A percentile compares a stretch with the other conserved stretches of the same genome.
These are phyloP conservation scores for Leccinum broughii DNA, from an alignment of 768 basidiomycete species.

Conservation along the genomic window DNA sequence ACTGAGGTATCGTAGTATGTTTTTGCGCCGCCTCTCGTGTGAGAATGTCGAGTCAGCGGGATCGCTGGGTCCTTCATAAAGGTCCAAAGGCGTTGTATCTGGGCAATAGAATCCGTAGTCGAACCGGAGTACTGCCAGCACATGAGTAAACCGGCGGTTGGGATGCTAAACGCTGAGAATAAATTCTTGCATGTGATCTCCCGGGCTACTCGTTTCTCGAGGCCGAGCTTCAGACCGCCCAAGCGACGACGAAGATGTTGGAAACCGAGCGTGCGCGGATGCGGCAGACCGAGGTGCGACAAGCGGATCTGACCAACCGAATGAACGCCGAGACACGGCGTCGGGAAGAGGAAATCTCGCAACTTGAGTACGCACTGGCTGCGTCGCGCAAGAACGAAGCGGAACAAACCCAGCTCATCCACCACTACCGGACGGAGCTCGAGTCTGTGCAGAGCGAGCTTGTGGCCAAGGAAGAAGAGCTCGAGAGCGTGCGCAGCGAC, in stretches of 20 bases:
- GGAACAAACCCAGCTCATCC: constrained; percentile 64
- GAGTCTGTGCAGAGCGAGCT: constrained; percentile 69
- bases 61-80: too few relatives aligned
- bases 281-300: constrained; percentile 55
- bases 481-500: constrained; percentile 49
- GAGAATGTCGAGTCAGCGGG: too few relatives aligned
- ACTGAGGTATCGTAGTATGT: too few relatives aligned
- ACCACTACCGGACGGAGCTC: constrained; percentile 65
- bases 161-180: too few relatives aligned
- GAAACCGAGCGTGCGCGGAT: constrained; percentile 65
- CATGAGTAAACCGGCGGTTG: too few relatives aligned
- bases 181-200: too few relatives aligned
- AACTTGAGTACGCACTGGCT: constrained; percentile 53
- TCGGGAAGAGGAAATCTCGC: constrained; percentile 54
- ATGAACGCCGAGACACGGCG: constrained; percentile 45
- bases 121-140: too few relatives aligned
- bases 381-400: constrained; percentile 48
- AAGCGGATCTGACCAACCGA: constrained; percentile 59
- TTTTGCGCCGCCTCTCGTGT: too few relatives aligned
- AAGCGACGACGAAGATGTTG: constrained; percentile 53
- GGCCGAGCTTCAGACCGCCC: constrained; percentile 56
- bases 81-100: too few relatives aligned
- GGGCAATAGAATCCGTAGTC: too few relatives aligned
- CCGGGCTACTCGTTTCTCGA: constrained; percentile 60
- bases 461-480: constrained; percentile 61